A percentile compares a stretch with the other conserved stretches of the same genome.
Evolutionary conservation across 331 rosid species (phyloP).

Genomic region (Dryas integrifolia): DNA sequence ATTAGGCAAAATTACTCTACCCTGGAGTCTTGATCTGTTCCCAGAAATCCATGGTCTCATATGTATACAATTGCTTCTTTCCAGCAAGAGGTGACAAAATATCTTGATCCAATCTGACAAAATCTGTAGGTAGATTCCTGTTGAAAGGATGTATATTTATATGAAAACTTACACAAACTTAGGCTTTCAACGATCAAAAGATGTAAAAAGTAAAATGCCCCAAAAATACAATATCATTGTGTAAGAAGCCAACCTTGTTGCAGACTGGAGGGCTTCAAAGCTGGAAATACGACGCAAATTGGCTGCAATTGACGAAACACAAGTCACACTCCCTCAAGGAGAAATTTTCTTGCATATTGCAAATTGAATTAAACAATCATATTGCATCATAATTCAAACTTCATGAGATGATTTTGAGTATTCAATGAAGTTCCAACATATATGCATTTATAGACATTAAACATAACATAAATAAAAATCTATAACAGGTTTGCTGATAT

Average conservation of each 20-base stretch:
- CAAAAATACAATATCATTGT: background rate
- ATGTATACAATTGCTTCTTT: conserved; percentile 48
- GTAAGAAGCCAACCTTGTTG: conserved; percentile 54
- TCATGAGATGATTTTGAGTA: background rate
- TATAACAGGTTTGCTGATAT: background rate
- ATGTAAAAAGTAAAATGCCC: background rate
- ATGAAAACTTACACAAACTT: background rate
- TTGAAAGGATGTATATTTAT: conserved; percentile 10
- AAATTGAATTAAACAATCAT: conserved; percentile 3
- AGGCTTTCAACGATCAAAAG: background rate
- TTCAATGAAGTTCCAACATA: background rate
- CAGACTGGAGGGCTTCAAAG: conserved; percentile 82
- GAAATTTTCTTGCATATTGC: background rate
- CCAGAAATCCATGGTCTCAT: conserved; percentile 53
- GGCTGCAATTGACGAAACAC: conserved; percentile 48
- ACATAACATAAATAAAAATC: background rate
- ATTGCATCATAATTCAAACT: background rate
- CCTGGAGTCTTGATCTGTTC: conserved; percentile 59
- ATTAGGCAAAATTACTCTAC: conserved; percentile 18
- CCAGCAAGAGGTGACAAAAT: conserved; percentile 56
- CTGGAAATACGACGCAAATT: conserved; percentile 68
- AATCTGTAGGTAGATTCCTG: conserved; percentile 46
- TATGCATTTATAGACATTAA: background rate
- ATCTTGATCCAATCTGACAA: conserved; percentile 54
- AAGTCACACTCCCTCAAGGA: conserved; percentile 1